phyloP scores from a whole-genome alignment of 1,284 basidiomycete species.

The Papiliotrema fonsecae region DNA sequence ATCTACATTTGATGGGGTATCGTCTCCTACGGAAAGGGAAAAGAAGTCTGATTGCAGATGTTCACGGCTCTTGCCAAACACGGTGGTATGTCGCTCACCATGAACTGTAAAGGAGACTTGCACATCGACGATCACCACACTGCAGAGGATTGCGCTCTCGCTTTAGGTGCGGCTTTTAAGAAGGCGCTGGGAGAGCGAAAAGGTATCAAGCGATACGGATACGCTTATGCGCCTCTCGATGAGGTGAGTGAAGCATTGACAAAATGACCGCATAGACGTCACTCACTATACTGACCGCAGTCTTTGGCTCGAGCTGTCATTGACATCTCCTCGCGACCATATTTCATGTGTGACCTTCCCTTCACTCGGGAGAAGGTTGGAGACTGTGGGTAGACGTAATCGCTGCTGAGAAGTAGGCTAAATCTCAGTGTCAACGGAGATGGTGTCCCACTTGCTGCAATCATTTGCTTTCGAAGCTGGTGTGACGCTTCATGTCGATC shows the following conservation, averaged over 20 bases:
- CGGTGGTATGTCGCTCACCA: constrained; percentile 79
- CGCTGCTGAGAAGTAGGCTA: neutral
- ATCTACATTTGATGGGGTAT: neutral
- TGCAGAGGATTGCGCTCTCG: constrained; percentile 92
- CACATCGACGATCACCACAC: constrained; percentile 99
- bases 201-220: constrained; percentile 93
- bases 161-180: constrained; percentile 91
- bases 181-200: constrained; percentile 89
- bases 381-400: constrained; percentile 55
- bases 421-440: constrained; percentile 73
- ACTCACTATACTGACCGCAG: constrained; percentile 53
- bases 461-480: constrained; percentile 48
- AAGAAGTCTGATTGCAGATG: constrained; percentile 70
- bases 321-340: constrained; percentile 95
- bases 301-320: constrained; percentile 92
- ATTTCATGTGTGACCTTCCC: constrained; percentile 85
- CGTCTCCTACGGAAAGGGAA: too few species aligned
- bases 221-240: constrained; percentile 93
- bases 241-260: constrained; percentile 60
- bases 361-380: constrained; percentile 95
- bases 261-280: neutral
- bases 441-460: constrained; percentile 61
- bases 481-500: constrained; percentile 71
- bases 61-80: constrained; percentile 91
- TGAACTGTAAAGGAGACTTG: constrained; percentile 91